phyloP scores from a whole-genome alignment of 495 filamentous ascomycete genomes.

The Penicillium psychrofluorescens region DNA sequence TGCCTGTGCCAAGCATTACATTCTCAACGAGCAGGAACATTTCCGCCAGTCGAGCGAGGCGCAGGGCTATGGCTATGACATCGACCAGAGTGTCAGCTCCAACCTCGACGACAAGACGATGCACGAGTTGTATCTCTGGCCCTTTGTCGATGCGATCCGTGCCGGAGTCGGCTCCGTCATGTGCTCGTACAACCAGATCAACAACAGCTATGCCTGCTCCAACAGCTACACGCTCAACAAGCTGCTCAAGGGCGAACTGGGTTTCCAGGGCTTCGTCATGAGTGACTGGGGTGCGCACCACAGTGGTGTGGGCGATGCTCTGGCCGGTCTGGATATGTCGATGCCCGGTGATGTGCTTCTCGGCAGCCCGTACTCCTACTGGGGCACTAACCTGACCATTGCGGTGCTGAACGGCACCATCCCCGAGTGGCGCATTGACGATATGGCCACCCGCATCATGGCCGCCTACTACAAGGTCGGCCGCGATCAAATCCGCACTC shows the following conservation, averaged over 20 bases:
- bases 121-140: slow-evolving; percentile 93
- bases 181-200: slow-evolving; percentile 89
- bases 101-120: slow-evolving; percentile 92
- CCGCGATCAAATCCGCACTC: slow-evolving; percentile 51
- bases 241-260: slow-evolving; percentile 83
- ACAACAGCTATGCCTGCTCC: slow-evolving; percentile 62
- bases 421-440: slow-evolving; percentile 85
- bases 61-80: slow-evolving; percentile 53
- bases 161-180: slow-evolving; percentile 80
- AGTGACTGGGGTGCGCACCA: slow-evolving; percentile 88
- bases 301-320: slow-evolving; percentile 65
- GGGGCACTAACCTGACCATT: slow-evolving; percentile 80
- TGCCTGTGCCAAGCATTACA: slow-evolving; percentile 77
- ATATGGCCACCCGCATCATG: slow-evolving; percentile 91
- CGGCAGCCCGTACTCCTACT: slow-evolving; percentile 65
- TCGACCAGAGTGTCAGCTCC: slow-evolving; percentile 58
- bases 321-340: slow-evolving; percentile 88
- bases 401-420: slow-evolving; percentile 86
- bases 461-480: slow-evolving; percentile 89
- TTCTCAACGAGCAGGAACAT: slow-evolving; percentile 70
- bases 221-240: slow-evolving; percentile 73
- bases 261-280: slow-evolving; percentile 92
- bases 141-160: slow-evolving; percentile 67
- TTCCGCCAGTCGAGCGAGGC: slow-evolving; percentile 72
- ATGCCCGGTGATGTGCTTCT: slow-evolving; percentile 89